phyloP scores from a whole-genome alignment of 2,329 filamentous ascomycete species.

The Ramularia collo-cygni region DNA sequence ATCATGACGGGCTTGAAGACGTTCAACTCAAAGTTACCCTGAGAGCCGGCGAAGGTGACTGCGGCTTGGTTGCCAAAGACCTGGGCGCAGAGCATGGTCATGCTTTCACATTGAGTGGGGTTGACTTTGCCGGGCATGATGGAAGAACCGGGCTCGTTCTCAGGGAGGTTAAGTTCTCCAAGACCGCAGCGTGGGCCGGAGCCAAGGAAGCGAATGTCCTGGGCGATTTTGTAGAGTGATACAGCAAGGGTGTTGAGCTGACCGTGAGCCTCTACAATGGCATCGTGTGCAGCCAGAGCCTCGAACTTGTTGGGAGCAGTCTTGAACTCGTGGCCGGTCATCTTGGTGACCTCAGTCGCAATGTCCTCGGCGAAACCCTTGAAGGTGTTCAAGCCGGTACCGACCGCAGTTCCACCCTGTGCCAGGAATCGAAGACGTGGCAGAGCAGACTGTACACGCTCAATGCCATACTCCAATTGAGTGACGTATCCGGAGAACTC shows the following conservation, averaged over 20 bases:
- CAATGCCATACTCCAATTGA: slow-evolving; percentile 84
- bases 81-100: slow-evolving; percentile 97
- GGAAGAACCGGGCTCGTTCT: slow-evolving; percentile 95
- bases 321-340: slow-evolving; percentile 89
- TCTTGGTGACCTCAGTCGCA: slow-evolving; percentile 80
- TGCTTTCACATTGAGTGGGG: slow-evolving; percentile 93
- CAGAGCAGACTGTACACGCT: slow-evolving; percentile 74
- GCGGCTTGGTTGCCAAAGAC: slow-evolving; percentile 97
- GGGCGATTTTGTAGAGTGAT: slow-evolving; percentile 95
- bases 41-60: slow-evolving; percentile 88
- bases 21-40: slow-evolving; percentile 97
- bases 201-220: slow-evolving; percentile 95
- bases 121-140: slow-evolving; percentile 99
- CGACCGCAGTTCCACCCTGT: slow-evolving; percentile 93
- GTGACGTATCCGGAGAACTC: slow-evolving; percentile 97
- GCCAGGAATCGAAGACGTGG: slow-evolving; percentile 81
- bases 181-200: slow-evolving; percentile 93
- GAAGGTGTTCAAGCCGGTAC: slow-evolving; percentile 96
- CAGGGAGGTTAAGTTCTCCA: slow-evolving; percentile 84
- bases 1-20: slow-evolving; percentile 98
- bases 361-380: slow-evolving; percentile 92
- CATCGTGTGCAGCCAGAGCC: slow-evolving; percentile 90
- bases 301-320: slow-evolving; percentile 99
- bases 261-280: slow-evolving; percentile 88
- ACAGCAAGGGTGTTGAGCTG: slow-evolving; percentile 86